Percentiles rank a stretch among this genome's conserved stretches.
Evolutionary conservation across 2,329 filamentous ascomycete genomes (phyloP).

Genomic region (Pseudogymnoascus sp.): DNA sequence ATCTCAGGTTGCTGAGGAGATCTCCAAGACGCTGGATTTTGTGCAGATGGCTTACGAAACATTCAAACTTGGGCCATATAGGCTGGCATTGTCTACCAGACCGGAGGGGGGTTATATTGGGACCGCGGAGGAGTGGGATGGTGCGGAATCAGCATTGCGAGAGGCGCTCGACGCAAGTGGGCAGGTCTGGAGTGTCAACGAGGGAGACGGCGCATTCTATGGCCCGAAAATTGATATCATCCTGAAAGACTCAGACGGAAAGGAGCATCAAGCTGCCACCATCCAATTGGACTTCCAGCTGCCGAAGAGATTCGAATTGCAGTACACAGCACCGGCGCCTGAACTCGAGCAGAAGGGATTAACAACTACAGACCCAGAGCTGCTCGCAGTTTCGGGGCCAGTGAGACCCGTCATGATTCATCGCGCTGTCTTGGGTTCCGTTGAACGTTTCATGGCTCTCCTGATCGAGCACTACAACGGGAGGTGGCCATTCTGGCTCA

Average conservation of each 20-base stretch:
- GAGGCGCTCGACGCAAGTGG: constrained; percentile 56
- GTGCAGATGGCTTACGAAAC: constrained; percentile 65
- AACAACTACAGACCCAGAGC: constrained; percentile 40
- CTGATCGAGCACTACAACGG: constrained; percentile 77
- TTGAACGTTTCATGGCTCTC: constrained; percentile 78
- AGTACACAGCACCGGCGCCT: constrained; percentile 64
- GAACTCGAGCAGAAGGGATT: constrained; percentile 50
- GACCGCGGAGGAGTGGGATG: constrained; percentile 59
- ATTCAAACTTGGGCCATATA: constrained; percentile 64
- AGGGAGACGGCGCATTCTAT: constrained; percentile 83
- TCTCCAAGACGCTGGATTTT: constrained; percentile 66
- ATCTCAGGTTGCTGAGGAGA: constrained; percentile 67
- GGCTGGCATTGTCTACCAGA: constrained; percentile 70
- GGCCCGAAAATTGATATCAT: constrained; percentile 89
- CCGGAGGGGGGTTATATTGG: constrained; percentile 74
- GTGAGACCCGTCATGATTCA: constrained; percentile 75
- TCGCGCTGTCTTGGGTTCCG: constrained; percentile 73
- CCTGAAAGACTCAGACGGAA: constrained; percentile 69
- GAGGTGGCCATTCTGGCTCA: constrained; percentile 82
- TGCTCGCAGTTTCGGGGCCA: constrained; percentile 47
- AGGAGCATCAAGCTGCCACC: constrained; percentile 82
- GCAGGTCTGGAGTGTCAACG: constrained; percentile 65
- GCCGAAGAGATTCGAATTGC: constrained; percentile 70
- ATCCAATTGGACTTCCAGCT: constrained; percentile 88
- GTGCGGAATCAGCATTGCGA: constrained; percentile 60